Percentiles rank a stretch among this genome's conserved stretches.
phyloP scores from a whole-genome alignment of 495 filamentous ascomycete genomes.

The Peziza echinospora region DNA sequence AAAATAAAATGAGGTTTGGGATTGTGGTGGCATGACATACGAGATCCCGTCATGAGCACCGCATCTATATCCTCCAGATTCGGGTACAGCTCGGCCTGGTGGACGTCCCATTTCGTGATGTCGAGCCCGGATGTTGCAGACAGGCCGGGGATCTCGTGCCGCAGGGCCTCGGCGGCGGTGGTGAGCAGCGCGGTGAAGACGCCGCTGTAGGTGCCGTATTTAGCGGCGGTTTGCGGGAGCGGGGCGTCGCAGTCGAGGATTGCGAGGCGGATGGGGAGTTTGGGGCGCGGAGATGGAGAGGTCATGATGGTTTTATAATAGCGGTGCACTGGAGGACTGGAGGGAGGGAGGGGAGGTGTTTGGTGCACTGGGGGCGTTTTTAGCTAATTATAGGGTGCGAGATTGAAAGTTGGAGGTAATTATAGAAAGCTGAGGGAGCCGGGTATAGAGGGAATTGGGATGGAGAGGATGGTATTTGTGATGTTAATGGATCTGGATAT shows the following conservation, averaged over 20 bases:
- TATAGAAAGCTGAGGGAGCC: no score
- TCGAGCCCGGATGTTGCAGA: conserved; percentile 29
- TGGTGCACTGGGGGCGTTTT: no score
- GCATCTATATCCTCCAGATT: conserved; percentile 53
- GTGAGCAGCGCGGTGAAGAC: conserved; percentile 45
- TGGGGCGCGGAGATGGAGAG: conserved; percentile 7
- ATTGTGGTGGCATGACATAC: conserved; percentile 2
- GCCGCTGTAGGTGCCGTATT: conserved; percentile 51
- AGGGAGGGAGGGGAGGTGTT: no score
- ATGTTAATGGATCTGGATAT: no score
- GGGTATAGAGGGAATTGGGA: no score
- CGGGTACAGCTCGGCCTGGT: conserved; percentile 41
- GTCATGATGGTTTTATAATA: no score
- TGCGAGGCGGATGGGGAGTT: conserved; percentile 47
- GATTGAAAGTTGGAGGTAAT: no score
- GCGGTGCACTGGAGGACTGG: no score
- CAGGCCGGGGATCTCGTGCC: conserved; percentile 21
- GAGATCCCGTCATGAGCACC: conserved; percentile 56
- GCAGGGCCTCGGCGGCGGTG: conserved; percentile 26
- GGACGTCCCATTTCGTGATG: conserved; percentile 46
- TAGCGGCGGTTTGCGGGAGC: conserved; percentile 29
- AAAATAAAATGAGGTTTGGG: background rate
- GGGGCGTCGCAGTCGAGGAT: conserved; percentile 68
- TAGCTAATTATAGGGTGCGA: no score
- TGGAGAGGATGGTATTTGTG: no score